phyloP scores from a whole-genome alignment of 2,329 filamentous ascomycete species.

The Huntiella decipiens region DNA sequence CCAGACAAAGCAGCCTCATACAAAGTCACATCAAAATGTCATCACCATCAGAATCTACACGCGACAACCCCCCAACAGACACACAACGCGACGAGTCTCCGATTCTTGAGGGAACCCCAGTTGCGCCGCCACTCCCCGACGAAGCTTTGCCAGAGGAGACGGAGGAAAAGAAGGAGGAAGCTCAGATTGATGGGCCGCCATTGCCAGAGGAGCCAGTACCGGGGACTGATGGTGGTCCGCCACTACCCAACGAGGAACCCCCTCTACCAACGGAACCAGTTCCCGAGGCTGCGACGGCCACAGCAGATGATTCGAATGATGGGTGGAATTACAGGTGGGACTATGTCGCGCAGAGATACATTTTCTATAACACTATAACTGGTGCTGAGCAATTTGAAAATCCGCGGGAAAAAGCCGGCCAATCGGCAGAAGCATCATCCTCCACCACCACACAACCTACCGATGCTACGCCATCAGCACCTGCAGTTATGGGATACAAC shows the following conservation, averaged over 20 bases:
- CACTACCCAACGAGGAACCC: conserved; percentile 8
- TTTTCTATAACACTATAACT: conserved; percentile 72
- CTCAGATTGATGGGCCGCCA: background rate
- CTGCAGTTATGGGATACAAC: conserved; percentile 50
- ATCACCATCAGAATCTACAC: too few species aligned
- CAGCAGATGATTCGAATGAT: conserved; percentile 25
- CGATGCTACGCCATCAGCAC: conserved; percentile 15
- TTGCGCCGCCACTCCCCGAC: conserved; percentile 23
- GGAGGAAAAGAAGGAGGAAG: background rate
- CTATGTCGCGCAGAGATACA: conserved; percentile 45
- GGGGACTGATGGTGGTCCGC: background rate
- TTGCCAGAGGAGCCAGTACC: conserved; percentile 5
- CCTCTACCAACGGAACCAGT: conserved; percentile 10
- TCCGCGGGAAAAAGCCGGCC: conserved; percentile 31
- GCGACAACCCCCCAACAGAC: too few species aligned
- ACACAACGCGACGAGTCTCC: conserved; percentile 9
- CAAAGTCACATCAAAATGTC: too few species aligned
- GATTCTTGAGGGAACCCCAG: background rate
- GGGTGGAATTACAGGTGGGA: conserved; percentile 78
- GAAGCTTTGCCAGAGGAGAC: conserved; percentile 32
- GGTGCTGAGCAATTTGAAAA: conserved; percentile 68
- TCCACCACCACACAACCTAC: conserved; percentile 18
- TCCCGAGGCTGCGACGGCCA: background rate
- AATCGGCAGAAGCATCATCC: background rate
- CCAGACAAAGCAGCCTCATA: too few species aligned